Conservation (phyloP, 164 flowering plant species). For the Macadamia integrifolia region DNA sequence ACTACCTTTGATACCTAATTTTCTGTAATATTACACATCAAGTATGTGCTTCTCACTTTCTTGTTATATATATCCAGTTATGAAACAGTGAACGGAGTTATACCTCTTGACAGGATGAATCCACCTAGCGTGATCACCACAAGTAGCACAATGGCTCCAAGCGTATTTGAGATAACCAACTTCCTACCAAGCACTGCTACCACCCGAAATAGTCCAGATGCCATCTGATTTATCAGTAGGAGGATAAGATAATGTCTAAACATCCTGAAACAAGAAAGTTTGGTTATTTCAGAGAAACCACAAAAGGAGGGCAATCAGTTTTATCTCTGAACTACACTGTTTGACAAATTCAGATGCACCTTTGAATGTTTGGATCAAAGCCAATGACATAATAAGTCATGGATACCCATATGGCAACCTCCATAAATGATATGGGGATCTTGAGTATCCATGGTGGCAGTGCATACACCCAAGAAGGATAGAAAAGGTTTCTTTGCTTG, state of each 20-base stretch:
- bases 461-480: constrained; percentile 58
- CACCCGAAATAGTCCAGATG: constrained; percentile 33
- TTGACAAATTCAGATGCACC: constrained; percentile 20
- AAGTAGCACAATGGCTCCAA: constrained; percentile 29
- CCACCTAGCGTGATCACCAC: constrained; percentile 30
- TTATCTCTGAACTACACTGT: not conserved
- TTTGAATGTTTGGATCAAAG: constrained; percentile 32
- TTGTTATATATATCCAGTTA: too few species aligned
- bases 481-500: constrained; percentile 58
- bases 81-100: too few species aligned
- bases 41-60: too few species aligned
- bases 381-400: constrained; percentile 41
- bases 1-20: not conserved
- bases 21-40: too few species aligned
- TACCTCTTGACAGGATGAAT: constrained; percentile 43
- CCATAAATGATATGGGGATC: constrained; percentile 32
- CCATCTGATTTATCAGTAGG: constrained; percentile 29
- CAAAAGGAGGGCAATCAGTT: not conserved
- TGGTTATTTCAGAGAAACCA: not conserved
- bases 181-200: constrained; percentile 30
- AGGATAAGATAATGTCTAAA: constrained; percentile 34
- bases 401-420: constrained; percentile 29
- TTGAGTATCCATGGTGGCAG: constrained; percentile 34
- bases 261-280: constrained; percentile 25
- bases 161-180: constrained; percentile 32